Evolutionary conservation across 768 basidiomycete species (phyloP).

Genomic region (Mrakia hoshinonis): DNA sequence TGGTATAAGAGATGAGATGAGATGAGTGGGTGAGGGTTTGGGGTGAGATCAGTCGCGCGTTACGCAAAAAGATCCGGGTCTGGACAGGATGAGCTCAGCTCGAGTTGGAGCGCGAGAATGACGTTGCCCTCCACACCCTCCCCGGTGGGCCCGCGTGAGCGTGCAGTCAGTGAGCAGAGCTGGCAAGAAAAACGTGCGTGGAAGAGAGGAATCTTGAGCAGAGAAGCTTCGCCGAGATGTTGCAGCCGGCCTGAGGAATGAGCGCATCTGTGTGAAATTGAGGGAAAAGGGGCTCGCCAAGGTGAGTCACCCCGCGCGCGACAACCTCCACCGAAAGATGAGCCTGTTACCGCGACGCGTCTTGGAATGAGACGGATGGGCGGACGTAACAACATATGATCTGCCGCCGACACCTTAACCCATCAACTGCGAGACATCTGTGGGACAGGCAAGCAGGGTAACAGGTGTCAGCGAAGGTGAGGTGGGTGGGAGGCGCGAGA

Average conservation of each 20-base stretch:
- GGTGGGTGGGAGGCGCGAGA: not conserved
- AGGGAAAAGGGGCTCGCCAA: too few relatives aligned
- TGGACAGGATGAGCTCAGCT: too few relatives aligned
- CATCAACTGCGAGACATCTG: slow-evolving; percentile 65
- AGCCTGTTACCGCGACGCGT: not conserved
- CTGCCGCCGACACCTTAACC: slow-evolving; percentile 46
- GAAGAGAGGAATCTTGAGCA: too few relatives aligned
- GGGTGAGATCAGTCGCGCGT: not conserved
- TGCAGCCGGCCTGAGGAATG: too few relatives aligned
- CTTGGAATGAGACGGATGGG: not conserved
- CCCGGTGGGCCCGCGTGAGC: too few relatives aligned
- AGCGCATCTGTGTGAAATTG: too few relatives aligned
- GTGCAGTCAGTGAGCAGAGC: too few relatives aligned
- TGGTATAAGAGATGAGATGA: not conserved
- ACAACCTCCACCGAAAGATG: not conserved
- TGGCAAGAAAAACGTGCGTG: too few relatives aligned
- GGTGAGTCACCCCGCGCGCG: not conserved
- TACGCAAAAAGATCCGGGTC: too few relatives aligned
- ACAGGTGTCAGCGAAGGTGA: not conserved
- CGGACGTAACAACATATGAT: not conserved
- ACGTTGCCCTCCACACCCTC: too few relatives aligned
- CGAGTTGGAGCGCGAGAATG: too few relatives aligned
- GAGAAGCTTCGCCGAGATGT: too few relatives aligned
- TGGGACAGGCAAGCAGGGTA: not conserved
- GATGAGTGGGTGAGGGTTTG: not conserved